Evolutionary conservation across 163 green algal species (phyloP).

Genomic region (Trebouxia gelatinosa): DNA sequence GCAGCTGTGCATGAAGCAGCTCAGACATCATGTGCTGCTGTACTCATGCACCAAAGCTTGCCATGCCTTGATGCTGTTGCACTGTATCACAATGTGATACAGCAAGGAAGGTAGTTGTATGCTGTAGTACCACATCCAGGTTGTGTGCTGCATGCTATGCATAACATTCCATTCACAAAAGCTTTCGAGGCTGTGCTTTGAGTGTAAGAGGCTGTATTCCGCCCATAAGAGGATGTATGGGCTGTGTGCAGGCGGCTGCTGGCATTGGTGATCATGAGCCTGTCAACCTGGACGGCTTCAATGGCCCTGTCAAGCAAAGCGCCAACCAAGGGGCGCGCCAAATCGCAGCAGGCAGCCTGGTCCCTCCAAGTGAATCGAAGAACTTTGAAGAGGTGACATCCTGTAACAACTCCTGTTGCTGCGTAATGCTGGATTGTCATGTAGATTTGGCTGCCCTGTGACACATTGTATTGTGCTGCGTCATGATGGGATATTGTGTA

Average conservation of each 20-base stretch:
- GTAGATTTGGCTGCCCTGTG: too few species aligned
- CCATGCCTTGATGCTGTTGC: neutral
- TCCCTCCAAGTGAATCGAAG: constrained; percentile 4
- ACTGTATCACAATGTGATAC: neutral
- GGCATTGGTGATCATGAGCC: constrained; percentile 31
- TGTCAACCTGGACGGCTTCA: constrained; percentile 8
- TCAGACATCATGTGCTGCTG: neutral
- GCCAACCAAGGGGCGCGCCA: too few species aligned
- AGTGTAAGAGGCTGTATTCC: neutral
- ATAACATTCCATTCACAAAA: neutral
- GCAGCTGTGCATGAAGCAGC: neutral
- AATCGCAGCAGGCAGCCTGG: constrained; percentile 8
- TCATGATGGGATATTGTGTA: too few species aligned
- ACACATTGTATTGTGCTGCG: too few species aligned
- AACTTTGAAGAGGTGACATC: too few species aligned
- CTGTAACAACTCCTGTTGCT: too few species aligned
- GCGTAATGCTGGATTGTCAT: too few species aligned
- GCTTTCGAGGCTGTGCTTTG: neutral
- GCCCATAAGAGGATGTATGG: neutral
- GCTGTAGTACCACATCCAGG: too few species aligned
- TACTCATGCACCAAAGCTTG: neutral
- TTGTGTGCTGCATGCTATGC: neutral
- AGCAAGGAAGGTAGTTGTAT: neutral
- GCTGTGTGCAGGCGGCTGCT: constrained; percentile 39
- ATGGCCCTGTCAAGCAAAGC: constrained; percentile 33